These are phyloP conservation scores for Bertia moriformis DNA, from an alignment of 2,329 filamentous ascomycete species.

Conservation along the genomic window DNA sequence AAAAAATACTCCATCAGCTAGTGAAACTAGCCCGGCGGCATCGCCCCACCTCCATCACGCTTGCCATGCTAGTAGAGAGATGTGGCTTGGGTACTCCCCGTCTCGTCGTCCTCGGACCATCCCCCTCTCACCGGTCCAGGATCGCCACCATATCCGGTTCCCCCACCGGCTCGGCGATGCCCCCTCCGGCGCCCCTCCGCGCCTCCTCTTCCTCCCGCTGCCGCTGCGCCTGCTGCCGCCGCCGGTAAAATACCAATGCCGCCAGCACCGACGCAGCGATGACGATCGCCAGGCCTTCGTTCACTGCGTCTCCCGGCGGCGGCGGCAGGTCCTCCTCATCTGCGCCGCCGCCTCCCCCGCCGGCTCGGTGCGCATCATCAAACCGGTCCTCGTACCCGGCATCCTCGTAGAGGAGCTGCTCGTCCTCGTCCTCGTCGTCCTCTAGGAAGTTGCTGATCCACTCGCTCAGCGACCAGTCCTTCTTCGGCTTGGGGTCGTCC, in stretches of 20 bases:
- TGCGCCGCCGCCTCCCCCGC: conserved; percentile 35
- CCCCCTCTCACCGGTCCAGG: conserved; percentile 32
- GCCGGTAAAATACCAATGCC: conserved; percentile 68
- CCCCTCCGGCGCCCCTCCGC: conserved; percentile 3
- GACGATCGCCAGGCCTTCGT: conserved; percentile 77
- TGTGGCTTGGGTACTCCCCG: too few relatives aligned
- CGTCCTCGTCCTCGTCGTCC: too few relatives aligned
- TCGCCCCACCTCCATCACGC: too few relatives aligned
- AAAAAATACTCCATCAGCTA: too few relatives aligned
- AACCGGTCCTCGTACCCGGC: conserved; percentile 40
- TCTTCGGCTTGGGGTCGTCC: conserved; percentile 63
- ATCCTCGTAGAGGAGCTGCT: conserved; percentile 47
- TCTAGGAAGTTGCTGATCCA: conserved; percentile 80
- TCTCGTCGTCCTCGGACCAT: conserved; percentile 10
- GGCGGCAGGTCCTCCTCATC: conserved; percentile 59
- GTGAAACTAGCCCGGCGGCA: too few relatives aligned
- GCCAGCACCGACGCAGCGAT: conserved; percentile 61
- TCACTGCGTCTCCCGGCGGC: conserved; percentile 37
- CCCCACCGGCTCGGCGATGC: too few relatives aligned
- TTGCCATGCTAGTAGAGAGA: too few relatives aligned
- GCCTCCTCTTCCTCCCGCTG: conserved; percentile 10
- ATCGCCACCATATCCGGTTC: conserved; percentile 48
- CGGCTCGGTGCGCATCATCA: conserved; percentile 29
- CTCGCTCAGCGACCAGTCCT: conserved; percentile 66
- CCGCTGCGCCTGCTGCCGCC: conserved; percentile 44